Evolutionary conservation across 2,329 filamentous ascomycete genomes (phyloP), one percentile per base, ranked within the genome.

Genomic region (Proliferodiscus dingleyae): DNA sequence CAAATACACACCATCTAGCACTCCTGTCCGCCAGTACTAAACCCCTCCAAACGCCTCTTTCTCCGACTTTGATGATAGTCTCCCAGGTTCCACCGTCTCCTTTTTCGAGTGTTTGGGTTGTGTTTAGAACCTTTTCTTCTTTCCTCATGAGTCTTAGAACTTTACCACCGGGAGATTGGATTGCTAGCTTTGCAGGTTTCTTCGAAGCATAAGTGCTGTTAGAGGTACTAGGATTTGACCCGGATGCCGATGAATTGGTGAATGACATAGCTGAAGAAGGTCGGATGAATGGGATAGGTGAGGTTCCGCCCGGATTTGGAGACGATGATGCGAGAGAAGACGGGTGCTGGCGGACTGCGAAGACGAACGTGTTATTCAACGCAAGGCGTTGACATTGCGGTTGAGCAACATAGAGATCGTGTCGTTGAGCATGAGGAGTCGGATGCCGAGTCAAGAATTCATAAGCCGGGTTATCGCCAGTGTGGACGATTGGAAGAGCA

Each of bases 301-400:
- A 64, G 15, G 64, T 58, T 39, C 67, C 37, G 49, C 66, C 52
- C 15, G 61, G 58, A 44, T 62, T 66, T 22, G 64, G 62, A 22
- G 67, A 59, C 28, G 67, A 62, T 32, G 64, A 61, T 2, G 67
- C 67, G 0, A 77, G 67, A 1, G 76, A 77, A 1, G 88, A 85
- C 0, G 90, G 87, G 63, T 98, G 90, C 62, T 98, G 93, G 37
- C 93, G 87, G 50, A 98, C 86, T 43, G 87, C 87, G 66, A 98
- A 98, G 22, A 98, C 91, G 62, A 96, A 98, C 0, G 93, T 98
- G 64, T 98, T 97, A 71, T 97, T 96, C 45, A 95, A 74, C 1
- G 89, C 90, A 22, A 98, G 73, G 21, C 83, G 81, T 54, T 85
- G 78, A 64, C 93, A 98, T 66, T 98, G 94, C 1, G 94, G 93